Conservation (phyloP, 1,139 yeast species). For the Kodamaea derodonti region DNA sequence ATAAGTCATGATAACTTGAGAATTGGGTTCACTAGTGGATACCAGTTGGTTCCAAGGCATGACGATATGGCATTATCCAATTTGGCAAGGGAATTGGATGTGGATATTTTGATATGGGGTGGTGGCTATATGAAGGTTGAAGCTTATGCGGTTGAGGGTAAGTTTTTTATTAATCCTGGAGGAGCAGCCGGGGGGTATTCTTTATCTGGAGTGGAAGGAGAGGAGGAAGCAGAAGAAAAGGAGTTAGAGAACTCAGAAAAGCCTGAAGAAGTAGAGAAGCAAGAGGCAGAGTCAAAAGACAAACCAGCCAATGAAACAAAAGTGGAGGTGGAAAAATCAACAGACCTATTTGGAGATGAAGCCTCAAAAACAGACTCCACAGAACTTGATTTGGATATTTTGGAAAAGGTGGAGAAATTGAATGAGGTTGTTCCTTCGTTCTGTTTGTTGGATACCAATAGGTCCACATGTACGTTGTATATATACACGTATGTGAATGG, state of each 20-base stretch:
- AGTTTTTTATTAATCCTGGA: constrained; percentile 92
- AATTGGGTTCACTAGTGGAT: constrained; percentile 85
- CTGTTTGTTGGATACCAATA: constrained; percentile 81
- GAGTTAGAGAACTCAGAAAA: constrained; percentile 30
- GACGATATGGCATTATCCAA: constrained; percentile 83
- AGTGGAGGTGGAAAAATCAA: constrained; percentile 15
- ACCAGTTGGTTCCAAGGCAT: constrained; percentile 74
- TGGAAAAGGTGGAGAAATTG: constrained; percentile 15
- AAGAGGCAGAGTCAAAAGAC: constrained; percentile 1
- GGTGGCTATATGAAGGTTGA: constrained; percentile 83
- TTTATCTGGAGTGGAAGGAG: constrained; percentile 38
- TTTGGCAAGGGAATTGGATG: constrained; percentile 87
- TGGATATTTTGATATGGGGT: constrained; percentile 93
- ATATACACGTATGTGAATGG: constrained; percentile 78
- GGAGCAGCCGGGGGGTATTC: constrained; percentile 90
- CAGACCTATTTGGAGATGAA: constrained; percentile 9
- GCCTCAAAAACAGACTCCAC: constrained; percentile 12
- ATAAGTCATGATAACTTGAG: constrained; percentile 67
- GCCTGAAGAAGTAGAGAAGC: constrained; percentile 6
- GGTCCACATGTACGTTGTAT: constrained; percentile 71
- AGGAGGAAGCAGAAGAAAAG: constrained; percentile 44
- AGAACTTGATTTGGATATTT: constrained; percentile 16
- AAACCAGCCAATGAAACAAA: constrained; percentile 13
- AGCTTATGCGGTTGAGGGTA: constrained; percentile 88
- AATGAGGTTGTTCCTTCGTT: constrained; percentile 68